Percentiles rank a stretch among this genome's conserved stretches.
Conservation (phyloP, 2,329 filamentous ascomycete species). For the Ceratocystiopsis brevicomis region DNA sequence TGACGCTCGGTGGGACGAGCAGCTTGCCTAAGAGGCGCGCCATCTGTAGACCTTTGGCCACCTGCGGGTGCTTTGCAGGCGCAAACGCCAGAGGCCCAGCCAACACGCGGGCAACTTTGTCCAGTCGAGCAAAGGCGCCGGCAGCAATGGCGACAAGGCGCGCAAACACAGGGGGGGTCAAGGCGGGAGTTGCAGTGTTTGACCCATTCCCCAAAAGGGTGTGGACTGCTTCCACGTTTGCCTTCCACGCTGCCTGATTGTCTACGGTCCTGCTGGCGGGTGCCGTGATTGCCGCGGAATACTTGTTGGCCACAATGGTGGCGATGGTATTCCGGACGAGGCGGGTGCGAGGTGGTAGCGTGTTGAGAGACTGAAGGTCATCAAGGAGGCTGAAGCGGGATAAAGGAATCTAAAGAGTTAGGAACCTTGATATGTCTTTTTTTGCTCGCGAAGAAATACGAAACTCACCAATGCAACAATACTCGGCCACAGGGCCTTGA, state of each 20-base stretch:
- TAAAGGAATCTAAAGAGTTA: not conserved
- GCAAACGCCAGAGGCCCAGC: slow-evolving; percentile 12
- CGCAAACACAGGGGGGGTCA: slow-evolving; percentile 7
- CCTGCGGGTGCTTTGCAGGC: slow-evolving; percentile 7
- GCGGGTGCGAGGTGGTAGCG: slow-evolving; percentile 5
- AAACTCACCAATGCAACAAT: slow-evolving; percentile 12
- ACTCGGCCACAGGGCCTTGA: slow-evolving; percentile 14
- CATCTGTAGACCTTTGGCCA: slow-evolving; percentile 14
- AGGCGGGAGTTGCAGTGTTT: not conserved
- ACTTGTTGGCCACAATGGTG: slow-evolving; percentile 11
- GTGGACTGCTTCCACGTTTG: slow-evolving; percentile 3
- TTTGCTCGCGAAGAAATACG: not conserved
- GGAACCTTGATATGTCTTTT: too few relatives aligned
- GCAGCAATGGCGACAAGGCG: slow-evolving; percentile 13
- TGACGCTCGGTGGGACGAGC: slow-evolving; percentile 16
- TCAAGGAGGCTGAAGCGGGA: slow-evolving; percentile 6
- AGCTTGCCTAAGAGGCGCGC: slow-evolving; percentile 22
- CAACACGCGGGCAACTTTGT: slow-evolving; percentile 17
- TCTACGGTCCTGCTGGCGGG: not conserved
- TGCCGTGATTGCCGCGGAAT: slow-evolving; percentile 1
- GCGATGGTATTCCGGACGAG: slow-evolving; percentile 9
- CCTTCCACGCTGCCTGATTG: slow-evolving; percentile 11
- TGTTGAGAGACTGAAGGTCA: slow-evolving; percentile 5
- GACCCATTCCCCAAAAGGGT: not conserved
- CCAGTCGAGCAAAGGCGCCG: slow-evolving; percentile 16